Evolutionary conservation across 2,329 filamentous ascomycete genomes (phyloP).

Genomic region (Botrytis squamosa): DNA sequence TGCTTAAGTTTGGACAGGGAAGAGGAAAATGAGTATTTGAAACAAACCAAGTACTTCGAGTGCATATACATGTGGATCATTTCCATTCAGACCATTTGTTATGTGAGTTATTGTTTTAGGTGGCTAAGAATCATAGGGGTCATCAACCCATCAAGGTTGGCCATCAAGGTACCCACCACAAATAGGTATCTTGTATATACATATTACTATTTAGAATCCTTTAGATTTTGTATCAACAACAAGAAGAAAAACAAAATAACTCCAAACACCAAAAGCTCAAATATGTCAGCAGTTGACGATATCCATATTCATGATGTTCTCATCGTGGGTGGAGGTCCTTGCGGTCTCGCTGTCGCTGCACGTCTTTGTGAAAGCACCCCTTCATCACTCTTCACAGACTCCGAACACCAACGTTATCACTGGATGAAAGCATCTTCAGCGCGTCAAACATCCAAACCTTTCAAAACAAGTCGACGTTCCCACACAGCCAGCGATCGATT

Average conservation of each 20-base stretch:
- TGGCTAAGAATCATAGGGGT: conserved; percentile 6
- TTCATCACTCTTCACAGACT: conserved; percentile 78
- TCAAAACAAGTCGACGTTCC: conserved; percentile 38
- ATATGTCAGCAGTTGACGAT: conserved; percentile 21
- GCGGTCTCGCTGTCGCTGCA: conserved; percentile 70
- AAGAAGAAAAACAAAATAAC: not conserved
- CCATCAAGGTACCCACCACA: conserved; percentile 23
- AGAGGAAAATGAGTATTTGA: not conserved
- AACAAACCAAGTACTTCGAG: not conserved
- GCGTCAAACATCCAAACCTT: conserved; percentile 43
- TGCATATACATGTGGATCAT: conserved; percentile 3
- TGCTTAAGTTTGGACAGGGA: conserved; percentile 25
- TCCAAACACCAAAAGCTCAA: not conserved
- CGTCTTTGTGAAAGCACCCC: conserved; percentile 71
- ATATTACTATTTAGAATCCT: not conserved
- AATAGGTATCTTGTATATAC: conserved; percentile 6
- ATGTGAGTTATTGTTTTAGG: not conserved
- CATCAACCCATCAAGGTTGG: conserved; percentile 8
- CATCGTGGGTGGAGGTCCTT: conserved; percentile 67
- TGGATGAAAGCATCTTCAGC: conserved; percentile 64
- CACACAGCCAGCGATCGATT: conserved; percentile 41
- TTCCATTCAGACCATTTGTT: not conserved
- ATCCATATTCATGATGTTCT: conserved; percentile 56
- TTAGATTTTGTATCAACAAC: not conserved
- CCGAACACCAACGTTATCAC: conserved; percentile 75